phyloP scores from a whole-genome alignment of 495 filamentous ascomycete species.

The Cryomyces antarcticus region DNA sequence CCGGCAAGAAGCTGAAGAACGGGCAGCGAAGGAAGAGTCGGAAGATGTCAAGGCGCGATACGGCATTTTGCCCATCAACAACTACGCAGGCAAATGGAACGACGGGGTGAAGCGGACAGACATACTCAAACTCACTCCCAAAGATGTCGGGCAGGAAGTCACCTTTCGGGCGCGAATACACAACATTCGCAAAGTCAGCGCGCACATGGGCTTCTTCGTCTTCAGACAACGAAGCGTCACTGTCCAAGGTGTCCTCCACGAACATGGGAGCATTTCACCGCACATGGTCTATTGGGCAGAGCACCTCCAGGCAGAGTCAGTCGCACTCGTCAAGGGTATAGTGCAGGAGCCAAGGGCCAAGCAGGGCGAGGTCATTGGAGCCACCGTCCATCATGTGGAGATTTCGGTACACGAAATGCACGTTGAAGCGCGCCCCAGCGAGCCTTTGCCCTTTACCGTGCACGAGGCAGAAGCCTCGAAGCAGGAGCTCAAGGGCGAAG shows the following conservation, averaged over 20 bases:
- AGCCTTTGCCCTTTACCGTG: constrained; percentile 40
- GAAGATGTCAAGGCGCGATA: constrained; percentile 16
- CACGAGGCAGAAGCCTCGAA: constrained; percentile 38
- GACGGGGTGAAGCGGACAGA: constrained; percentile 24
- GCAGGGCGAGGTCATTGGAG: constrained; percentile 27
- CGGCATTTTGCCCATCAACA: constrained; percentile 18
- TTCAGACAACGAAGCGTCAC: constrained; percentile 64
- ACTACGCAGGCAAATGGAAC: constrained; percentile 19
- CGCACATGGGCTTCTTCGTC: constrained; percentile 83
- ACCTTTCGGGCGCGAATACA: constrained; percentile 69
- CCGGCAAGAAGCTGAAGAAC: constrained; percentile 15
- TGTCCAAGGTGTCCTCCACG: constrained; percentile 59
- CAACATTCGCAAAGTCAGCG: constrained; percentile 69
- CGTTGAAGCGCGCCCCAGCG: constrained; percentile 32
- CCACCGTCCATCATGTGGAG: constrained; percentile 20
- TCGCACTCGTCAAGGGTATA: constrained; percentile 30
- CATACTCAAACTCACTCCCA: constrained; percentile 9
- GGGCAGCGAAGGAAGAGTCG: constrained; percentile 16
- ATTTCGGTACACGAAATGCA: constrained; percentile 27
- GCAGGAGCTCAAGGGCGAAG: constrained; percentile 11
- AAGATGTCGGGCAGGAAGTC: constrained; percentile 49
- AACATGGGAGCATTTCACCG: constrained; percentile 30
- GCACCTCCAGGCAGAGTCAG: constrained; percentile 45
- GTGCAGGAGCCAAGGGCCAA: constrained; percentile 28
- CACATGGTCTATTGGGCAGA: constrained; percentile 50